These are phyloP conservation scores for Terana coerulea DNA, from an alignment of 768 basidiomycete genomes.

Conservation along the genomic window DNA sequence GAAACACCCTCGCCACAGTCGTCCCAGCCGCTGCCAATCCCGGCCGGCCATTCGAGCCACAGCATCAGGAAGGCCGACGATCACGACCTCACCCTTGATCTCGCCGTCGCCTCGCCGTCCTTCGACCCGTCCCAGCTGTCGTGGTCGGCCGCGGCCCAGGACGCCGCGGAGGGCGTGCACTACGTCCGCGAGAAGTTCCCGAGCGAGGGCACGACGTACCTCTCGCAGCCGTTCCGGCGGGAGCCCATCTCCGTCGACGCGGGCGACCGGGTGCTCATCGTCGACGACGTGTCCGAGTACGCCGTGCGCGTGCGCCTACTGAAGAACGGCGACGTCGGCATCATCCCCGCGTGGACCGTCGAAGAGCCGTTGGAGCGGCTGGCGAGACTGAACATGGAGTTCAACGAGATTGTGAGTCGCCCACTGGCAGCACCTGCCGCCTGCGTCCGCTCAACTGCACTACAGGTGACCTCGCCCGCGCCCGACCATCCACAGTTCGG, in stretches of 20 bases:
- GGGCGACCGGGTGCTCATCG: slow-evolving; percentile 20
- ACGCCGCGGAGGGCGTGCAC: slow-evolving; percentile 22
- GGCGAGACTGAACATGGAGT: slow-evolving; percentile 26
- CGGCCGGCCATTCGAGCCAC: too few species aligned
- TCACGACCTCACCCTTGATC: not conserved
- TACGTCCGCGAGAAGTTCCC: slow-evolving; percentile 25
- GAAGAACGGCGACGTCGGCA: slow-evolving; percentile 16
- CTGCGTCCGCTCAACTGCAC: not conserved
- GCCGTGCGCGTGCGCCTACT: slow-evolving; percentile 21
- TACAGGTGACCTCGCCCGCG: slow-evolving; percentile 5
- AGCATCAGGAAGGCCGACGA: not conserved
- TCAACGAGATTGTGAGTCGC: slow-evolving; percentile 26
- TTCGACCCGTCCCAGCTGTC: not conserved
- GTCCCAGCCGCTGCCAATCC: not conserved
- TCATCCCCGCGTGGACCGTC: slow-evolving; percentile 25
- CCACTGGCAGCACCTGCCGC: not conserved
- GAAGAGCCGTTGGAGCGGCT: slow-evolving; percentile 26
- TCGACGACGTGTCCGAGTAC: slow-evolving; percentile 22
- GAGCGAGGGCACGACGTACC: slow-evolving; percentile 13
- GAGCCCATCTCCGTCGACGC: slow-evolving; percentile 23
- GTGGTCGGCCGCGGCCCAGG: slow-evolving; percentile 16
- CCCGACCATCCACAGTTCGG: slow-evolving; percentile 3
- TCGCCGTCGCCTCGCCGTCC: not conserved
- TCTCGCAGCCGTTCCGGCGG: slow-evolving; percentile 20
- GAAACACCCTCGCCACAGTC: not conserved